phyloP scores from a whole-genome alignment of 2,329 filamentous ascomycete genomes.

The Colletotrichum tamarilloi region DNA sequence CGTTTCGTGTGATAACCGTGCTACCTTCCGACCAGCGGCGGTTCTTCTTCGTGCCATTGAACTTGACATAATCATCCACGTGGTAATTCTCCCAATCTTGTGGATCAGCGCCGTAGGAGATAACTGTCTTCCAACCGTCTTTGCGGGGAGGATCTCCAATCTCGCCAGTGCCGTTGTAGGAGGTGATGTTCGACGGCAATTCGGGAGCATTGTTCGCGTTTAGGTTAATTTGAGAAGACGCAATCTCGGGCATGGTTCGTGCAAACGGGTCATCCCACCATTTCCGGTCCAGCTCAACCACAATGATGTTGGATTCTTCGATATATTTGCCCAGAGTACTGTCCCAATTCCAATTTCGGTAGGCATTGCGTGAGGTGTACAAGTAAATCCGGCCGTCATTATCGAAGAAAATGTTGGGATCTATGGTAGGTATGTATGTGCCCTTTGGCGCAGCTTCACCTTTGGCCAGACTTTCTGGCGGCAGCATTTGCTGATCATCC shows the following conservation, averaged over 20 bases:
- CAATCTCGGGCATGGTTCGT: conserved; percentile 47
- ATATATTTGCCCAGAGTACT: conserved; percentile 46
- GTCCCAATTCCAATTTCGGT: conserved; percentile 52
- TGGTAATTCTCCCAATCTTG: conserved; percentile 51
- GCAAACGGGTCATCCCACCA: conserved; percentile 50
- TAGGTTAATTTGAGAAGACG: conserved; percentile 42
- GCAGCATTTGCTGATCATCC: conserved; percentile 48
- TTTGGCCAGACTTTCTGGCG: conserved; percentile 42
- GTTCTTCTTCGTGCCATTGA: conserved; percentile 48
- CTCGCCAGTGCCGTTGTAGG: conserved; percentile 49
- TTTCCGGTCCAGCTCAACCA: conserved; percentile 46
- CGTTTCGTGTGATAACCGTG: conserved; percentile 42
- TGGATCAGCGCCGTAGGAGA: conserved; percentile 48
- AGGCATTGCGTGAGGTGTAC: conserved; percentile 48
- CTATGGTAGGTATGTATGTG: conserved; percentile 47
- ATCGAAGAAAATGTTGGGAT: conserved; percentile 37
- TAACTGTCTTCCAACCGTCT: conserved; percentile 50
- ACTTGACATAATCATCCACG: conserved; percentile 46
- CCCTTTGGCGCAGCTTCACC: conserved; percentile 46
- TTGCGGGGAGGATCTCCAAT: conserved; percentile 47
- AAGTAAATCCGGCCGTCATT: conserved; percentile 38
- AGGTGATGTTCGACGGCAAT: conserved; percentile 44
- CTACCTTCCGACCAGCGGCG: conserved; percentile 51
- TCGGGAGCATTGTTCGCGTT: conserved; percentile 42
- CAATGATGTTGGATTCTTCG: conserved; percentile 51